phyloP scores from a whole-genome alignment of 768 basidiomycete genomes.

The Gelatoporia subvermispora region DNA sequence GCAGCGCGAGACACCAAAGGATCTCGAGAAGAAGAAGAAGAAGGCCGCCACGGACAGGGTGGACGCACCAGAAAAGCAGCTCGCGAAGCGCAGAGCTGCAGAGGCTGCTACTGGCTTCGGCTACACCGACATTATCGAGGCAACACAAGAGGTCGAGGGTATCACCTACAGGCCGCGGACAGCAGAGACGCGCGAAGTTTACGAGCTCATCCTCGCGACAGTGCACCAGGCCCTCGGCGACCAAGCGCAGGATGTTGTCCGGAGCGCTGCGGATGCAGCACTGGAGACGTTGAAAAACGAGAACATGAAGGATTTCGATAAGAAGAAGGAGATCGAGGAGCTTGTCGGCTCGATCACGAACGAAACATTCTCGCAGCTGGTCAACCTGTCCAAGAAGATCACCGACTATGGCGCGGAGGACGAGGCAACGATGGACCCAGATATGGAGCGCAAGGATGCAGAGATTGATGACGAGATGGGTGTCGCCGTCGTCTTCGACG shows the following conservation, averaged over 20 bases:
- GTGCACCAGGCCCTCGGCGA: constrained; percentile 86
- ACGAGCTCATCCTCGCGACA: constrained; percentile 81
- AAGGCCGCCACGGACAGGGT: constrained; percentile 56
- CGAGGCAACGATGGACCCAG: constrained; percentile 71
- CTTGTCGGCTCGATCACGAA: constrained; percentile 61
- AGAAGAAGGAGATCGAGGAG: constrained; percentile 71
- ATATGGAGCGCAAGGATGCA: constrained; percentile 74
- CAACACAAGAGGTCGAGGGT: constrained; percentile 90
- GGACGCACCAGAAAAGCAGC: constrained; percentile 53
- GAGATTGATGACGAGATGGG: constrained; percentile 95
- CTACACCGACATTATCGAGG: constrained; percentile 89
- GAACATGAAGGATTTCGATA: constrained; percentile 9
- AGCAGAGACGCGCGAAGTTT: constrained; percentile 90
- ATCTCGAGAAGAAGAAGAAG: constrained; percentile 91
- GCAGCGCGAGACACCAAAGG: constrained; percentile 75
- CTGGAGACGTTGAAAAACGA: constrained; percentile 77
- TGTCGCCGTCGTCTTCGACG: constrained; percentile 97
- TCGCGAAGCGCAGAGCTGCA: constrained; percentile 48
- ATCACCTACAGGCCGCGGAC: constrained; percentile 90
- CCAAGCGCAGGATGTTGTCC: constrained; percentile 93
- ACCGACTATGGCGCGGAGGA: constrained; percentile 94
- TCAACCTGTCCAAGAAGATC: constrained; percentile 87
- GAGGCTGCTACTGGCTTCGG: constrained; percentile 64
- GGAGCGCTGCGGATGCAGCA: constrained; percentile 91
- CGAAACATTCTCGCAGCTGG: constrained; percentile 78